phyloP scores from a whole-genome alignment of 192 early-diverging fungal species.

The Podochytrium sp. region DNA sequence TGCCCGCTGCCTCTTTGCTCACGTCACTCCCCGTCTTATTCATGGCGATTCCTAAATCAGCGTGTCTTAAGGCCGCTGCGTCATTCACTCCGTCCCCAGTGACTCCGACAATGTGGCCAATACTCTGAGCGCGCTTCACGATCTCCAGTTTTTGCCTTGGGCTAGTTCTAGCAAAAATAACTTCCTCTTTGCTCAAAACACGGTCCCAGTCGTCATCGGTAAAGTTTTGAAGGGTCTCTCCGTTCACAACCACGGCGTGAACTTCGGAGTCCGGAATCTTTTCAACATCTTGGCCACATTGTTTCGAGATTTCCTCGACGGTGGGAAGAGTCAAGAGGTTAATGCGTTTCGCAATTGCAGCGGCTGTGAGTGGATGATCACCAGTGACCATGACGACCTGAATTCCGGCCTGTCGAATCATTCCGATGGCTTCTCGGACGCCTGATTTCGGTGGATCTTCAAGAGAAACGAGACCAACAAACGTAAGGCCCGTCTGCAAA shows the following conservation, averaged over 20 bases:
- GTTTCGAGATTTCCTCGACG: slow-evolving; percentile 16
- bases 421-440: slow-evolving; percentile 87
- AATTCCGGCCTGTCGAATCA: slow-evolving; percentile 86
- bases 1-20: slow-evolving; percentile 82
- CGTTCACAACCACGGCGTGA: slow-evolving; percentile 79
- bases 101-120: slow-evolving; percentile 94
- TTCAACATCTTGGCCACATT: not conserved
- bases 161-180: slow-evolving; percentile 92
- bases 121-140: slow-evolving; percentile 81
- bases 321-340: slow-evolving; percentile 59
- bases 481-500: slow-evolving; percentile 55
- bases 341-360: slow-evolving; percentile 85
- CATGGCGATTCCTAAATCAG: slow-evolving; percentile 97
- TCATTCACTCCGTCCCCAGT: slow-evolving; percentile 98
- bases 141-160: slow-evolving; percentile 96
- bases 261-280: slow-evolving; percentile 73
- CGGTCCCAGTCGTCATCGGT: slow-evolving; percentile 81
- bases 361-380: slow-evolving; percentile 94
- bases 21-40: slow-evolving; percentile 94
- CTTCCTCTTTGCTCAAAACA: slow-evolving; percentile 77
- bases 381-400: slow-evolving; percentile 97
- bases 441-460: slow-evolving; percentile 97
- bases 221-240: slow-evolving; percentile 72
- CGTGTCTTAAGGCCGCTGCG: slow-evolving; percentile 90
- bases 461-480: slow-evolving; percentile 82